These are phyloP conservation scores for Cutaneotrichosporon mucoides DNA, from an alignment of 1,284 basidiomycete genomes.

Conservation along the genomic window DNA sequence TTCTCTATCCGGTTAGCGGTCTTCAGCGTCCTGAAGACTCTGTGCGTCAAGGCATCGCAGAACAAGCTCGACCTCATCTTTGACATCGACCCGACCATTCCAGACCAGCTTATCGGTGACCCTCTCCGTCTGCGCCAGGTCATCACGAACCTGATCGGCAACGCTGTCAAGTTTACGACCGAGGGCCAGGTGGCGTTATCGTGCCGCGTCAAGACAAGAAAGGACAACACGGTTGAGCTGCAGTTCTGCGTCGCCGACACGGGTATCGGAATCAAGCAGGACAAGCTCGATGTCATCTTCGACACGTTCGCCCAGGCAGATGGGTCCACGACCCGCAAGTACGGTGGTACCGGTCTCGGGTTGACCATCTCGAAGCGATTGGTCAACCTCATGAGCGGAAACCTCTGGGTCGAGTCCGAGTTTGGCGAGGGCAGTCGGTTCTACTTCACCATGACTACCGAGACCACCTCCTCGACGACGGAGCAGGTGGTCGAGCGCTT, in stretches of 20 bases:
- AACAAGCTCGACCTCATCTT: slow-evolving; percentile 96
- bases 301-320: slow-evolving; percentile 99
- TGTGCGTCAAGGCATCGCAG: slow-evolving; percentile 96
- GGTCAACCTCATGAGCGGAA: slow-evolving; percentile 95
- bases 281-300: slow-evolving; percentile 97
- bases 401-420: slow-evolving; percentile 97
- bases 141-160: slow-evolving; percentile 77
- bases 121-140: slow-evolving; percentile 83
- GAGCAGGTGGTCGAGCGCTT: slow-evolving; percentile 71
- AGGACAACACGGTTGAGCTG: slow-evolving; percentile 75
- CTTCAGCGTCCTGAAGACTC: slow-evolving; percentile 95
- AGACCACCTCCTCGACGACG: slow-evolving; percentile 51
- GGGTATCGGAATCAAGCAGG: slow-evolving; percentile 98
- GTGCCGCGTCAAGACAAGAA: slow-evolving; percentile 63
- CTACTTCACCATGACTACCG: slow-evolving; percentile 83
- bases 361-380: slow-evolving; percentile 91
- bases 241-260: slow-evolving; percentile 98
- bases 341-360: slow-evolving; percentile 96
- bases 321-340: slow-evolving; percentile 91
- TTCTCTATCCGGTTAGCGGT: slow-evolving; percentile 97
- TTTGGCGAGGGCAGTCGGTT: slow-evolving; percentile 89
- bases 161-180: slow-evolving; percentile 93
- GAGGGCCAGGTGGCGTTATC: slow-evolving; percentile 90
- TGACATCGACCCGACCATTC: slow-evolving; percentile 92
- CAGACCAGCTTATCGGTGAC: slow-evolving; percentile 95